Evolutionary conservation across 345 rosid species (phyloP).

Genomic region (Hypericum androsaemum): DNA sequence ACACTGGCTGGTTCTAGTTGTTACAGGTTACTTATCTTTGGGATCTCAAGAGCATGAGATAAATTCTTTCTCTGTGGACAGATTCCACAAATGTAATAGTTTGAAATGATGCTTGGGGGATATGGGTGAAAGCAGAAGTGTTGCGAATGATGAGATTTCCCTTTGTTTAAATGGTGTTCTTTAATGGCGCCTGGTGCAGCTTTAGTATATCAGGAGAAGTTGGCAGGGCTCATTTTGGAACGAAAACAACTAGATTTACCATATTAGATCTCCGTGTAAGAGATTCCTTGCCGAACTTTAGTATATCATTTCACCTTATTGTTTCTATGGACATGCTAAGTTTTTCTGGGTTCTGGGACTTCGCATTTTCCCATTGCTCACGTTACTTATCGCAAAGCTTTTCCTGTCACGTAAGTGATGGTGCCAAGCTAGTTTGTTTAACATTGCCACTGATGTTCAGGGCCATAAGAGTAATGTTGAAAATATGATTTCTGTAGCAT

Average conservation of each 20-base stretch:
- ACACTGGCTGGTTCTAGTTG: slow-evolving; percentile 92
- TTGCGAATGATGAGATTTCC: no score
- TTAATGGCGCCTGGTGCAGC: no score
- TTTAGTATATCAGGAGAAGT: slow-evolving; percentile 97
- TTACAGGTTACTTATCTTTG: slow-evolving; percentile 41
- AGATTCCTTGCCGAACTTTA: not conserved
- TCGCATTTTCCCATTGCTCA: no score
- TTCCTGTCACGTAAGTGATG: no score
- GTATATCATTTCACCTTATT: not conserved
- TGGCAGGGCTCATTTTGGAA: slow-evolving; percentile 97
- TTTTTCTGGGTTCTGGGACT: no score
- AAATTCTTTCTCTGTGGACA: no score
- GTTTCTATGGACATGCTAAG: not conserved
- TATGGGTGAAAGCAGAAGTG: no score
- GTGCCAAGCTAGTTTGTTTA: no score
- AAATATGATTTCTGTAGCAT: slow-evolving; percentile 97
- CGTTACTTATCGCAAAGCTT: not conserved
- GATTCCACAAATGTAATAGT: no score
- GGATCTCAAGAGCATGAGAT: no score
- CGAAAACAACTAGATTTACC: slow-evolving; percentile 86
- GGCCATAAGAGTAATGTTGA: slow-evolving; percentile 99
- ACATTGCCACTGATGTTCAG: slow-evolving; percentile 26
- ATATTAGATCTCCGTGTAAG: slow-evolving; percentile 97
- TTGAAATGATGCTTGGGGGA: no score
- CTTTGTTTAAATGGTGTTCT: no score